Evolutionary conservation across 805 yeast species (phyloP).

Genomic region (Saccharomycopsis oosterbeekiorum): DNA sequence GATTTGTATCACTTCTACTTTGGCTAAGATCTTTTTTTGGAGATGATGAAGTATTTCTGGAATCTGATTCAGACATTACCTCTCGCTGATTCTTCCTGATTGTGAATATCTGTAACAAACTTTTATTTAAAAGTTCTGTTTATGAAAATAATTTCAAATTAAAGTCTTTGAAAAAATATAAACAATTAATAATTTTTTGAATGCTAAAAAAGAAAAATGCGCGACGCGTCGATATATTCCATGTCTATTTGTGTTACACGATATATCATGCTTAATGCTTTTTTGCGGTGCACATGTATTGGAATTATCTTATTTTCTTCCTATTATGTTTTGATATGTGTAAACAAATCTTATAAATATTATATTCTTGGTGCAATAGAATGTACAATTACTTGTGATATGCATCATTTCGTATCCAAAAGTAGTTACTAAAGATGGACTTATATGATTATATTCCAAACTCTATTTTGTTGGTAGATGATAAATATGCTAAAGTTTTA

Average conservation of each 20-base stretch:
- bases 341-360: too few species aligned
- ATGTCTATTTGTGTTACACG: too few species aligned
- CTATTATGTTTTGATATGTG: too few species aligned
- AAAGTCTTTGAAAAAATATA: background rate
- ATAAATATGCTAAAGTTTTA: conserved; percentile 25
- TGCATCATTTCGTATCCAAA: too few species aligned
- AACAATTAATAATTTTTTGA: background rate
- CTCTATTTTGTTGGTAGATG: conserved; percentile 28
- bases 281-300: too few species aligned
- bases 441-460: conserved; percentile 32
- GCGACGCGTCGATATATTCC: background rate
- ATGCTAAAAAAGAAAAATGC: background rate
- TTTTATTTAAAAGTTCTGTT: too few species aligned
- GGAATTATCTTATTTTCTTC: too few species aligned
- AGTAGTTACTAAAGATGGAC: conserved; percentile 26
- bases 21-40: background rate
- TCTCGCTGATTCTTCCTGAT: background rate
- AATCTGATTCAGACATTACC: background rate
- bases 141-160: too few species aligned
- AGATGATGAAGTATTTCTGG: too few species aligned
- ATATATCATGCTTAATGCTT: too few species aligned
- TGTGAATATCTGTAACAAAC: background rate
- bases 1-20: background rate
- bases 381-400: too few species aligned
- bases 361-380: background rate